These are phyloP conservation scores for Tricholoma saponaceum DNA, from an alignment of 768 basidiomycete genomes.

Conservation along the genomic window DNA sequence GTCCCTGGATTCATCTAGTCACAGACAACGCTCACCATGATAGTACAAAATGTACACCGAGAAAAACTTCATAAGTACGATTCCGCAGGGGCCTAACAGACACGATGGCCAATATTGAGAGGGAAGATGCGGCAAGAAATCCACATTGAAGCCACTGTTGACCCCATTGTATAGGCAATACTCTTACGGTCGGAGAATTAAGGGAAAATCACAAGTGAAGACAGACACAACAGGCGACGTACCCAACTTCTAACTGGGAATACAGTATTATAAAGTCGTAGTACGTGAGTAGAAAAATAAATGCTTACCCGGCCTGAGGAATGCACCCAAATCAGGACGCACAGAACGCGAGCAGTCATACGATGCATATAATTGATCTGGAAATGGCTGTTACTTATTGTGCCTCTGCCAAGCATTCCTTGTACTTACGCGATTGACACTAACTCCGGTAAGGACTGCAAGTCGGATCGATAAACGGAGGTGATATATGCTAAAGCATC, in stretches of 20 bases:
- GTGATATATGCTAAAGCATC: constrained; percentile 1
- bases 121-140: constrained; percentile 30
- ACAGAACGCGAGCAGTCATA: constrained; percentile 41
- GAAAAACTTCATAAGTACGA: constrained; percentile 48
- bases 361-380: constrained; percentile 46
- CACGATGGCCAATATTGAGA: constrained; percentile 41
- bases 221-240: not conserved
- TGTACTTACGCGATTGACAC: constrained; percentile 34
- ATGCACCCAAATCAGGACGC: constrained; percentile 48
- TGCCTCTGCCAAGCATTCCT: not conserved
- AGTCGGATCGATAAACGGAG: not conserved
- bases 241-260: not conserved
- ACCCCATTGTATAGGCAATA: not conserved
- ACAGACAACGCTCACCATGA: constrained; percentile 25
- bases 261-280: constrained; percentile 23
- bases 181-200: constrained; percentile 22
- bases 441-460: constrained; percentile 49
- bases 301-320: constrained; percentile 36
- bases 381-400: not conserved
- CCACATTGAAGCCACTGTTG: constrained; percentile 32
- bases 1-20: not conserved
- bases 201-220: constrained; percentile 22
- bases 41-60: constrained; percentile 41
- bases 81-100: constrained; percentile 47
- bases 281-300: not conserved